These are phyloP conservation scores for Fusarium sp. DNA, from an alignment of 2,329 filamentous ascomycete species.

Conservation along the genomic window DNA sequence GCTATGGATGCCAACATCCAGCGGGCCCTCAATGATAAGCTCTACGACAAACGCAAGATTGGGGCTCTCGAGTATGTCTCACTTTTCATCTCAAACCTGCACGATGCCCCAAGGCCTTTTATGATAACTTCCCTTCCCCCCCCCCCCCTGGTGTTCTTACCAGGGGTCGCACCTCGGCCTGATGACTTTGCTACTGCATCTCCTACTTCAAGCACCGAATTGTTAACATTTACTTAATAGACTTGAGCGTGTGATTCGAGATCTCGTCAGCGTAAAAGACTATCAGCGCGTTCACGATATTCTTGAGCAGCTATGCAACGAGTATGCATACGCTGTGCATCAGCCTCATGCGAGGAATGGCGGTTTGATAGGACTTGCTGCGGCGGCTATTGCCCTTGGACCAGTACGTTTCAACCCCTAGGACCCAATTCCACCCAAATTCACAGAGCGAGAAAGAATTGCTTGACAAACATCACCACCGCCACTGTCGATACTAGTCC, in stretches of 20 bases:
- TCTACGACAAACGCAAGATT: conserved; percentile 98
- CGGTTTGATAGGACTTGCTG: conserved; percentile 93
- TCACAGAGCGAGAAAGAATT: not conserved
- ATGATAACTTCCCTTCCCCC: too few species aligned
- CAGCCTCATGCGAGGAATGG: conserved; percentile 97
- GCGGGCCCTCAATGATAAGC: conserved; percentile 94
- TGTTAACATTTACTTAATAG: conserved; percentile 61
- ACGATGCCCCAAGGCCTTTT: not conserved
- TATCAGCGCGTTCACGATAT: conserved; percentile 87
- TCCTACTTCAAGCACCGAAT: not conserved
- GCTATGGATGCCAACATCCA: conserved; percentile 91
- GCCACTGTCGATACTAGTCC: not conserved
- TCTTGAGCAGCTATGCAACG: conserved; percentile 95
- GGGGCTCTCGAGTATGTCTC: conserved; percentile 90
- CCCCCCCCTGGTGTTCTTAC: not conserved
- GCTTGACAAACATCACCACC: not conserved
- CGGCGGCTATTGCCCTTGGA: conserved; percentile 94
- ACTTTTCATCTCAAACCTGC: conserved; percentile 17
- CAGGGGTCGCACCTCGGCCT: conserved; percentile 2
- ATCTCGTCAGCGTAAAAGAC: conserved; percentile 82
- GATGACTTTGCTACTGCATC: conserved; percentile 13
- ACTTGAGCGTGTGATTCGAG: conserved; percentile 91
- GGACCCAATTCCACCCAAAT: not conserved
- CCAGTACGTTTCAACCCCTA: conserved; percentile 72
- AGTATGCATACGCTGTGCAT: conserved; percentile 97